Conservation (phyloP, 768 basidiomycete genomes). For the Daedaleopsis nitida region DNA sequence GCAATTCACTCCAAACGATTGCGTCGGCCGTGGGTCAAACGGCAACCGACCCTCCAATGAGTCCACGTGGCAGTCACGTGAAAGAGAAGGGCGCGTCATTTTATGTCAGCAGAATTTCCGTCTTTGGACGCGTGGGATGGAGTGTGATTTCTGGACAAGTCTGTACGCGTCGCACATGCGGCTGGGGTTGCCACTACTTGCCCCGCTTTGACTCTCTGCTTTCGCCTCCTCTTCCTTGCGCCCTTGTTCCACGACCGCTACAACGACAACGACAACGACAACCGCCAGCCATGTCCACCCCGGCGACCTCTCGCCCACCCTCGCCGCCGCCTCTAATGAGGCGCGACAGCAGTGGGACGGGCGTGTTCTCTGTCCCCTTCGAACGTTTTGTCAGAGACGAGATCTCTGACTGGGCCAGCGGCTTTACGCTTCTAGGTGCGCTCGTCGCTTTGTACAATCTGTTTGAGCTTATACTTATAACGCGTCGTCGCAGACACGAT, state of each 20-base stretch:
- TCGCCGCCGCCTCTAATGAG: slow-evolving; percentile 35
- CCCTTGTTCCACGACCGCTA: slow-evolving; percentile 3
- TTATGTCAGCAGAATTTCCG: slow-evolving; percentile 7
- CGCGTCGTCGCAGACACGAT: slow-evolving; percentile 66
- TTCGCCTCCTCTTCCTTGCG: slow-evolving; percentile 1
- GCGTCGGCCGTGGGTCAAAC: slow-evolving; percentile 20
- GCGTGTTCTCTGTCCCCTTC: slow-evolving; percentile 68
- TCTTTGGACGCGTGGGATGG: slow-evolving; percentile 1
- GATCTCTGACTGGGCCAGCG: slow-evolving; percentile 73
- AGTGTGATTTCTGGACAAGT: slow-evolving; percentile 7
- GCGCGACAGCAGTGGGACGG: slow-evolving; percentile 36
- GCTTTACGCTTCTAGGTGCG: slow-evolving; percentile 84
- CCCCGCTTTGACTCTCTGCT: neutral
- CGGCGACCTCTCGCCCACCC: slow-evolving; percentile 36
- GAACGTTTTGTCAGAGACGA: slow-evolving; percentile 79
- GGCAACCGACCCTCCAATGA: slow-evolving; percentile 11
- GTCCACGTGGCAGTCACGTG: slow-evolving; percentile 13
- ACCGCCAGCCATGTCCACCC: slow-evolving; percentile 18
- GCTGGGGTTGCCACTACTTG: neutral
- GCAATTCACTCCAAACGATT: slow-evolving; percentile 14
- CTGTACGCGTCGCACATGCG: slow-evolving; percentile 23
- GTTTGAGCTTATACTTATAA: slow-evolving; percentile 3
- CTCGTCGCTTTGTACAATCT: neutral
- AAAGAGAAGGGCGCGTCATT: neutral
- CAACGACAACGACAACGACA: neutral